A percentile compares a stretch with the other conserved stretches of the same genome.
Evolutionary conservation across 2,329 filamentous ascomycete species (phyloP).

Genomic region (Fusarium foetens): DNA sequence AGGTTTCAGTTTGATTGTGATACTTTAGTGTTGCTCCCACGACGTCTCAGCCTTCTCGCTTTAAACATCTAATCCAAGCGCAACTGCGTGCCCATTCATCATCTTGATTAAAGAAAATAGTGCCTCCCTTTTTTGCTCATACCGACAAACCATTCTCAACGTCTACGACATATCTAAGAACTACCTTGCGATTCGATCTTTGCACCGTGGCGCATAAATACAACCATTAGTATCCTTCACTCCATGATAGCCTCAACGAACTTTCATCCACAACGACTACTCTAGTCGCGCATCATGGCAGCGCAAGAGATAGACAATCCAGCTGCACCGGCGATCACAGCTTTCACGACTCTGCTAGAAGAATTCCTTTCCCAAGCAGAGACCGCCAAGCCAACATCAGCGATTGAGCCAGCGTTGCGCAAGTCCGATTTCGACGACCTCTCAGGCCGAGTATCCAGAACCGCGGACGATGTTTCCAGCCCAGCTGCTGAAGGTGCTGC

Average conservation of each 20-base stretch:
- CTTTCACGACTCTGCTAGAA: slow-evolving; percentile 64
- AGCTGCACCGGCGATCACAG: slow-evolving; percentile 63
- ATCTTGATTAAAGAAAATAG: slow-evolving; percentile 10
- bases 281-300: slow-evolving; percentile 57
- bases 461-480: slow-evolving; percentile 43
- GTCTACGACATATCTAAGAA: background rate
- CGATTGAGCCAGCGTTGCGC: slow-evolving; percentile 79
- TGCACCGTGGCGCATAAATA: background rate
- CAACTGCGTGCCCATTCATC: slow-evolving; percentile 3
- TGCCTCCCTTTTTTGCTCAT: background rate
- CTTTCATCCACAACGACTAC: slow-evolving; percentile 14
- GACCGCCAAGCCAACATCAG: slow-evolving; percentile 65
- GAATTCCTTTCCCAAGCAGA: slow-evolving; percentile 69
- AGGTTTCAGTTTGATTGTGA: slow-evolving; percentile 2
- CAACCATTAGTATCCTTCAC: background rate
- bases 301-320: slow-evolving; percentile 57
- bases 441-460: slow-evolving; percentile 55
- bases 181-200: background rate
- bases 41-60: slow-evolving; percentile 40
- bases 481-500: slow-evolving; percentile 46
- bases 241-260: slow-evolving; percentile 26
- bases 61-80: slow-evolving; percentile 14
- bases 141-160: background rate
- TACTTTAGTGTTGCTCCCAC: slow-evolving; percentile 14
- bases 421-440: slow-evolving; percentile 71